Conservation (phyloP, 2,329 filamentous ascomycete species). For the Nemania sp. region DNA sequence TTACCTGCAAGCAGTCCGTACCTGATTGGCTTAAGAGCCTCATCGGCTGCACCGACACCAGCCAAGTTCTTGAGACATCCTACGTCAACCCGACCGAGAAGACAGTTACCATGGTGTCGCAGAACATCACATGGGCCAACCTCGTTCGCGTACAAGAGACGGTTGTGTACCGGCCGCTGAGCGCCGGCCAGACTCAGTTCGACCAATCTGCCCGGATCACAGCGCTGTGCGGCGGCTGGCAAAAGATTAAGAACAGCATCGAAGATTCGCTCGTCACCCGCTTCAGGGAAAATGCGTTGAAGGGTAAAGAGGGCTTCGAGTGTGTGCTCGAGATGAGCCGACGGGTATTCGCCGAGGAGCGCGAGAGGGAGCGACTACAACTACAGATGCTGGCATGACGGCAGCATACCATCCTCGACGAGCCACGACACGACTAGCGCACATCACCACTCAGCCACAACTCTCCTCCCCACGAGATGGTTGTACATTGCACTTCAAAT, state of each 20-base stretch:
- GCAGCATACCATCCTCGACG: neutral
- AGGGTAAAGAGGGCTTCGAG: conserved; percentile 94
- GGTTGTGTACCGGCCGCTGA: conserved; percentile 75
- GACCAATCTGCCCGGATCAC: conserved; percentile 90
- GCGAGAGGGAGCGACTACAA: conserved; percentile 59
- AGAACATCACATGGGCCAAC: conserved; percentile 92
- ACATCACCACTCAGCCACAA: conserved; percentile 13
- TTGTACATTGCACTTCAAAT: conserved; percentile 21
- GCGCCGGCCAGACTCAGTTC: conserved; percentile 71
- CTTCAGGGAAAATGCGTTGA: conserved; percentile 88
- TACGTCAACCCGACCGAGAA: conserved; percentile 85
- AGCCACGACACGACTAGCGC: too few species aligned
- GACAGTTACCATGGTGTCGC: conserved; percentile 94
- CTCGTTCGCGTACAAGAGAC: conserved; percentile 92
- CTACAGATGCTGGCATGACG: conserved; percentile 37
- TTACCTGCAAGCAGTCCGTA: conserved; percentile 64
- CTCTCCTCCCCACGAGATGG: conserved; percentile 12
- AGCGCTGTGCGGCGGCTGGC: conserved; percentile 93
- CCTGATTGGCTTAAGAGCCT: conserved; percentile 81
- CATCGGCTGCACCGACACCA: conserved; percentile 78
- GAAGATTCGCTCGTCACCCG: conserved; percentile 87
- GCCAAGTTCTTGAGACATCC: conserved; percentile 90
- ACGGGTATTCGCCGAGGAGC: conserved; percentile 87
- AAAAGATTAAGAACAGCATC: conserved; percentile 94
- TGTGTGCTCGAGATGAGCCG: conserved; percentile 91